A percentile compares a stretch with the other conserved stretches of the same genome.
phyloP scores from a whole-genome alignment of 768 basidiomycete species.

The Suillus luteus region DNA sequence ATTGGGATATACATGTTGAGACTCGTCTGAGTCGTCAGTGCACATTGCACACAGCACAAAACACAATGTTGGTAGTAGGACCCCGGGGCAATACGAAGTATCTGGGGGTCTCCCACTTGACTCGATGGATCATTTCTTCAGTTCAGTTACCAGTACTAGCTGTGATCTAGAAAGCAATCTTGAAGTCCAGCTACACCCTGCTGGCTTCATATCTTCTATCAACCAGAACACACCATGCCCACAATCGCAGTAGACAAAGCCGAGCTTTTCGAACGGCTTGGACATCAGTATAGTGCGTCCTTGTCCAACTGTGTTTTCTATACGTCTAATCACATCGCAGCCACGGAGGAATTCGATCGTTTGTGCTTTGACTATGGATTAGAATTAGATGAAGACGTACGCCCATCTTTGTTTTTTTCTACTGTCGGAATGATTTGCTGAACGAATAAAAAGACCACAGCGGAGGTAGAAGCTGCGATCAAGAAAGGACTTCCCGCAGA shows the following conservation, averaged over 20 bases:
- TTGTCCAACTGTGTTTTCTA: neutral
- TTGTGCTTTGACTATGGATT: slow-evolving; percentile 97
- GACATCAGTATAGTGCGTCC: slow-evolving; percentile 71
- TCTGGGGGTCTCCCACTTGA: slow-evolving; percentile 19
- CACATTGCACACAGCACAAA: slow-evolving; percentile 5
- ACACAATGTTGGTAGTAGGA: neutral
- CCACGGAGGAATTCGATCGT: slow-evolving; percentile 91
- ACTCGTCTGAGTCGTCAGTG: neutral
- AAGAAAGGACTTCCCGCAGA: slow-evolving; percentile 86
- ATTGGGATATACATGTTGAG: slow-evolving; percentile 11
- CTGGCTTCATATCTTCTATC: neutral
- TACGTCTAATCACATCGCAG: slow-evolving; percentile 44
- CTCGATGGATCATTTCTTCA: slow-evolving; percentile 12
- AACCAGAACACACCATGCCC: slow-evolving; percentile 59
- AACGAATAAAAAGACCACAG: slow-evolving; percentile 68
- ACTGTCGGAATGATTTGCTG: slow-evolving; percentile 6
- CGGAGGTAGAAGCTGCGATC: slow-evolving; percentile 78
- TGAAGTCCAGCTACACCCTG: neutral
- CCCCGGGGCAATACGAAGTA: slow-evolving; percentile 16
- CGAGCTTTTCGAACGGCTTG: slow-evolving; percentile 88
- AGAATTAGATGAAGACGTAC: slow-evolving; percentile 96
- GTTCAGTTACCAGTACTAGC: slow-evolving; percentile 4
- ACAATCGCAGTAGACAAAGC: slow-evolving; percentile 95
- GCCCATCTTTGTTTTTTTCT: slow-evolving; percentile 28
- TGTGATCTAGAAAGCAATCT: neutral